Evolutionary conservation across 1,284 basidiomycete species (phyloP), one percentile per base, ranked within the genome.

Genomic region (Peniophora sp.): DNA sequence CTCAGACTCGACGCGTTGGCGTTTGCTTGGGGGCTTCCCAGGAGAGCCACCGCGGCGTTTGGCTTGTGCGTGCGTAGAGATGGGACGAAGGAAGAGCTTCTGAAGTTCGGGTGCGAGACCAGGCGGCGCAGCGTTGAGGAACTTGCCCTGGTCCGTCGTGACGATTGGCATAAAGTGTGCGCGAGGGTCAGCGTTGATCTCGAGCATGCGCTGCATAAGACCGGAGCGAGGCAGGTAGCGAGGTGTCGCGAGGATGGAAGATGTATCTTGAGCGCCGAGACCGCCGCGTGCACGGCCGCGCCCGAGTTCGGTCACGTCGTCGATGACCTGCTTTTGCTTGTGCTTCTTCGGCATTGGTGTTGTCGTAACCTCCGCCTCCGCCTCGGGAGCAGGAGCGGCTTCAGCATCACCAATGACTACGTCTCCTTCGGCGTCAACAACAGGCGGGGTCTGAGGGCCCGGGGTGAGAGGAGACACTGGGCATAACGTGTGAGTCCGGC

Each of bases 91-190:
- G 70, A 97, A 97, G 51, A 97, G 60, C 43, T 58, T 55, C 24
- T 57, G 56, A 27, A 97, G 74, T 64, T 95, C 90, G 0, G 89
- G 86, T 0, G 84, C 81, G 23, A 93, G 69, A 2, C 89, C 90
- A 11, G 83, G 83, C 11, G 91, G 90, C 0, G 85, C 92, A 44
- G 85, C 88, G 59, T 79, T 89, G 64, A 93, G 84, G 67, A 84
- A 85, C 11, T 81, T 81, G 15, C 83, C 86, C 43, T 81, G 77
- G 8, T 83, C 71, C 3, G 83, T 85, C 36, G 78, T 71, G 61
- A 79, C 85, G 1, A 83, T 89, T 1, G 93, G 92, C 47, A 95
- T 68, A 70, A 96, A 95, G 63, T 94, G 85, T 2, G 84, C 72
- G 2, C 89, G 70, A 14, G 93, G 93, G 60, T 97, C 91, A 22